Conservation (phyloP, 2,329 filamentous ascomycete species). For the Mycocentrospora acerina region DNA sequence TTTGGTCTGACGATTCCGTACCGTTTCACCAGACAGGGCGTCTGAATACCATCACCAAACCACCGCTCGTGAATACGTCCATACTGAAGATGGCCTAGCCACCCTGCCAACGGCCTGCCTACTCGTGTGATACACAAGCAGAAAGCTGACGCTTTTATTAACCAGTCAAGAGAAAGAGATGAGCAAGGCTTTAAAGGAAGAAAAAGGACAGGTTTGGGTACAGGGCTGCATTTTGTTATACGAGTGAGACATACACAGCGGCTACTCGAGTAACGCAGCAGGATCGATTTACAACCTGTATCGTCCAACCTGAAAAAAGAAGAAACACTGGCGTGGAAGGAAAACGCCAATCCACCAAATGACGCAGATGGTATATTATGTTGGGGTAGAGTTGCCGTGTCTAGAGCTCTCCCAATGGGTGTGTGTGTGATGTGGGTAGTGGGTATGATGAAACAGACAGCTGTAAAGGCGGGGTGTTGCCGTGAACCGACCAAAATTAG, state of each 20-base stretch:
- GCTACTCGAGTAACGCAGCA: slow-evolving; percentile 22
- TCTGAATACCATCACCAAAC: too few relatives aligned
- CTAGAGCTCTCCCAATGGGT: slow-evolving; percentile 21
- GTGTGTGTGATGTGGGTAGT: slow-evolving; percentile 20
- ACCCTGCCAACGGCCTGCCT: slow-evolving; percentile 2
- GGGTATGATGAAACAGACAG: slow-evolving; percentile 35
- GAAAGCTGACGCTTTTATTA: slow-evolving; percentile 19
- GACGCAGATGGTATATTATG: slow-evolving; percentile 36
- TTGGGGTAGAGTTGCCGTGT: slow-evolving; percentile 25
- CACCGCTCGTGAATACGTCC: slow-evolving; percentile 9
- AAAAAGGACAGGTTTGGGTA: slow-evolving; percentile 9
- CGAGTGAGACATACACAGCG: slow-evolving; percentile 8
- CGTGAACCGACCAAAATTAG: slow-evolving; percentile 23
- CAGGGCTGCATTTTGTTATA: too few relatives aligned
- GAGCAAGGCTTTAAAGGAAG: slow-evolving; percentile 10
- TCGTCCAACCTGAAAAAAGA: slow-evolving; percentile 21
- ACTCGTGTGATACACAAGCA: slow-evolving; percentile 8
- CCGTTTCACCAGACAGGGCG: too few relatives aligned
- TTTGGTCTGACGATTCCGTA: too few relatives aligned
- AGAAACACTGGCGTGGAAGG: slow-evolving; percentile 38
- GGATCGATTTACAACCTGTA: slow-evolving; percentile 11
- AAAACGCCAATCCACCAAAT: slow-evolving; percentile 33
- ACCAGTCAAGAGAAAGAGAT: slow-evolving; percentile 16
- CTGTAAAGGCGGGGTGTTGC: slow-evolving; percentile 22
- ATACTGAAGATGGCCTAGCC: slow-evolving; percentile 11